Conservation (phyloP, 164 flowering plant species). For the Litsea cubeba region DNA sequence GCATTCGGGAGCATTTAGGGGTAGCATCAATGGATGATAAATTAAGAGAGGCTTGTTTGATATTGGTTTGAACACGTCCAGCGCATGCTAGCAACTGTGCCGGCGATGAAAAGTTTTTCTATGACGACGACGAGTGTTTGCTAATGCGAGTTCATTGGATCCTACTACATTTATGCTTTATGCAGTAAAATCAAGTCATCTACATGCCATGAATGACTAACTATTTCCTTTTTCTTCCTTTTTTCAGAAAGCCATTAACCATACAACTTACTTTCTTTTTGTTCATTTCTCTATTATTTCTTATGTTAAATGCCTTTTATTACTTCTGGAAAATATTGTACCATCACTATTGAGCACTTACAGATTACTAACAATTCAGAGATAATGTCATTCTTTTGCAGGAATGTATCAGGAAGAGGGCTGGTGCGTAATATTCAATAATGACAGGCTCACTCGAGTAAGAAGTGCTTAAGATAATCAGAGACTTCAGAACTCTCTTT, state of each 20-base stretch:
- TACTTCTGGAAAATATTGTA: neutral
- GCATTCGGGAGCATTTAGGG: too few species aligned
- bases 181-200: neutral
- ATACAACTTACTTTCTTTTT: too few species aligned
- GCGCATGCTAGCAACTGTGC: too few species aligned
- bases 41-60: too few species aligned
- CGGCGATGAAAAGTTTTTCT: too few species aligned
- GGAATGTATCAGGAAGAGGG: constrained; percentile 2
- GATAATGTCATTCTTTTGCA: neutral
- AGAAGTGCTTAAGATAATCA: neutral
- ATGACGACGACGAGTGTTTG: too few species aligned
- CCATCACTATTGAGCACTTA: neutral
- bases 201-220: neutral
- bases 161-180: neutral
- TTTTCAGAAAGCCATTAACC: too few species aligned
- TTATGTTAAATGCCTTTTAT: neutral
- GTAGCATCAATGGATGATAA: too few species aligned
- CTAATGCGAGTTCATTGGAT: too few species aligned
- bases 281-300: too few species aligned
- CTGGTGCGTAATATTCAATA: neutral
- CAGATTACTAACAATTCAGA: neutral
- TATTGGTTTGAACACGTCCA: too few species aligned
- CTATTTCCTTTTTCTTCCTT: neutral
- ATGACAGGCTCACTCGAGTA: neutral
- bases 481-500: neutral